These are phyloP conservation scores for Hysterium pulicare DNA, from an alignment of 2,329 filamentous ascomycete genomes.

Conservation along the genomic window DNA sequence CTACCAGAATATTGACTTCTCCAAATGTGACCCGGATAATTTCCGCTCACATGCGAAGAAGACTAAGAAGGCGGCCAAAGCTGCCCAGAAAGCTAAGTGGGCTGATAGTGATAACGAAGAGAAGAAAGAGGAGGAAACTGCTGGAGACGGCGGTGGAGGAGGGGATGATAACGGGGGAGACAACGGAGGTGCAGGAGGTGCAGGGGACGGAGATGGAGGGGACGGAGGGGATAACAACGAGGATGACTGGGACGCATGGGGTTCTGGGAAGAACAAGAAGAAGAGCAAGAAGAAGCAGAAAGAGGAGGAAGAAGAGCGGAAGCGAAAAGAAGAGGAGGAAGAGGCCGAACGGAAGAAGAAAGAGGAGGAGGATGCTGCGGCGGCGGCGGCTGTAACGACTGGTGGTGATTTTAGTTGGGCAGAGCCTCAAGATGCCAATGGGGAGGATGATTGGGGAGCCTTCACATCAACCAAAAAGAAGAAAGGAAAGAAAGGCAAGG, in stretches of 20 bases:
- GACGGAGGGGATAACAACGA: constrained; percentile 26
- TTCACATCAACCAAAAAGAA: constrained; percentile 11
- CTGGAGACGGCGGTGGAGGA: constrained; percentile 27
- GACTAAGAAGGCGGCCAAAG: constrained; percentile 45
- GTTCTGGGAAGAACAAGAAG: constrained; percentile 38
- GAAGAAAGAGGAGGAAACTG: constrained; percentile 42
- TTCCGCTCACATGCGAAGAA: constrained; percentile 53
- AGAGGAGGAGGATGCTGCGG: constrained; percentile 26
- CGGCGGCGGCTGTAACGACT: constrained; percentile 32
- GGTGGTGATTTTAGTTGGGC: constrained; percentile 29
- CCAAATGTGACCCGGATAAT: constrained; percentile 51
- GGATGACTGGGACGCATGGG: constrained; percentile 30
- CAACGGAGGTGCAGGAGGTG: constrained; percentile 35
- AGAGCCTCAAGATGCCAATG: constrained; percentile 32
- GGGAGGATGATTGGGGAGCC: constrained; percentile 26
- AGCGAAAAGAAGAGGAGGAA: constrained; percentile 32
- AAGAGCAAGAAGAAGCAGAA: constrained; percentile 40
- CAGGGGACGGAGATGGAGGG: constrained; percentile 30
- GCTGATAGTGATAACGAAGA: constrained; percentile 47
- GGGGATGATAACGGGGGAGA: constrained; percentile 21
- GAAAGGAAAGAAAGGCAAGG: constrained; percentile 38
- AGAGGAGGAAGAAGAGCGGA: constrained; percentile 37
- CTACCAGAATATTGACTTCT: constrained; percentile 55
- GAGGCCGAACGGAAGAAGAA: constrained; percentile 27
- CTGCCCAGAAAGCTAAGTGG: constrained; percentile 40